These are phyloP conservation scores for Asterophora parasitica DNA, from an alignment of 768 basidiomycete species.

Conservation along the genomic window DNA sequence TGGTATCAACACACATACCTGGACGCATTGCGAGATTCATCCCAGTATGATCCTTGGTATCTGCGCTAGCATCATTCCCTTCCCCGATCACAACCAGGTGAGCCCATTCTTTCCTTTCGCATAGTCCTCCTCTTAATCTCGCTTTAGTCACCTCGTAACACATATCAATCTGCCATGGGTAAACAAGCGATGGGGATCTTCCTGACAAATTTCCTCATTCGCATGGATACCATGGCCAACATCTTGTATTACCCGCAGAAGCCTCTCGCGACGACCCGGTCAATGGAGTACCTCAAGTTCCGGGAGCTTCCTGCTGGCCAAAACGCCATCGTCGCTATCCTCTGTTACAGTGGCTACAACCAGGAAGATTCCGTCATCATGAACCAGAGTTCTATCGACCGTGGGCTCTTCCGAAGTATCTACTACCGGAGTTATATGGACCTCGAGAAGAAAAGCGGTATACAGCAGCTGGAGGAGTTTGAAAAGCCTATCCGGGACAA, in stretches of 20 bases:
- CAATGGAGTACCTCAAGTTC: conserved; percentile 99
- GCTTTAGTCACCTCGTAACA: conserved; percentile 93
- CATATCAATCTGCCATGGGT: conserved; percentile 99
- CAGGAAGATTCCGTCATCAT: conserved; percentile 99
- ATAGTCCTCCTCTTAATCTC: conserved; percentile 8
- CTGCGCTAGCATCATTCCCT: conserved; percentile 98
- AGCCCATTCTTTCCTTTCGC: conserved; percentile 19
- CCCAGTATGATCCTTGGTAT: conserved; percentile 99
- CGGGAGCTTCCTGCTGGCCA: conserved; percentile 98
- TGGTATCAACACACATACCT: conserved; percentile 79
- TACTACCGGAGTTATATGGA: conserved; percentile 99
- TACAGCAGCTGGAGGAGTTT: conserved; percentile 90
- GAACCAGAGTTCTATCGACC: conserved; percentile 98
- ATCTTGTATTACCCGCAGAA: conserved; percentile 99
- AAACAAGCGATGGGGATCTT: conserved; percentile 99
- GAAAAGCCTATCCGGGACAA: conserved; percentile 93
- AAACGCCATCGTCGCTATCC: conserved; percentile 96
- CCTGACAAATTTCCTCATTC: conserved; percentile 95
- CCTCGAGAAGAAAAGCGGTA: conserved; percentile 93
- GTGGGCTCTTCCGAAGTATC: conserved; percentile 96
- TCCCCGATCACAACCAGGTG: conserved; percentile 99
- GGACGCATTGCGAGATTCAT: conserved; percentile 99
- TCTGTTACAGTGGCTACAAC: conserved; percentile 99
- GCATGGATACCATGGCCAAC: conserved; percentile 99
- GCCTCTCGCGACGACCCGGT: conserved; percentile 95